Conservation (phyloP, 768 basidiomycete species). For the Mycena rebaudengoi region DNA sequence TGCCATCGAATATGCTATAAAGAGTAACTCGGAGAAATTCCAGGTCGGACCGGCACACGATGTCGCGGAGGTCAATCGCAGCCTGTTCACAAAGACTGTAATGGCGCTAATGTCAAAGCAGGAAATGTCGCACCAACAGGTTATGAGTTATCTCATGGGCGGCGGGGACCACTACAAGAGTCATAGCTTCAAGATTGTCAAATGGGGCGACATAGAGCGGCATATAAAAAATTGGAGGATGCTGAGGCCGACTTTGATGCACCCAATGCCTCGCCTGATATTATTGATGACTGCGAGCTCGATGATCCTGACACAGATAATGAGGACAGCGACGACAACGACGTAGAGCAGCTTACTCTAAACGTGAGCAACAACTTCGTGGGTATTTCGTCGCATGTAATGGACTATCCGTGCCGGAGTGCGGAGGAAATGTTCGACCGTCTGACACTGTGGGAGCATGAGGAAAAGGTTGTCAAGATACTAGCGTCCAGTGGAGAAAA, state of each 20-base stretch:
- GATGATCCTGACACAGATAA: neutral
- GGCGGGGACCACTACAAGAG: neutral
- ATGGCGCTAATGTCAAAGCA: slow-evolving; percentile 14
- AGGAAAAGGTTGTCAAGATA: neutral
- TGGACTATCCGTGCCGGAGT: neutral
- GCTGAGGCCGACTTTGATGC: neutral
- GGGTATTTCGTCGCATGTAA: neutral
- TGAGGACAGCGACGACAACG: neutral
- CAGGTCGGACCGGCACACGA: too few relatives aligned
- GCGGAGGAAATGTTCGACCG: neutral
- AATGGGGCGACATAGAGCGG: neutral
- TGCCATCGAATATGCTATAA: slow-evolving; percentile 22
- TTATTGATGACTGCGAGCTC: neutral
- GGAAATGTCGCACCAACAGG: slow-evolving; percentile 10
- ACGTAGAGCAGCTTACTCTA: neutral
- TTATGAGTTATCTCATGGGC: slow-evolving; percentile 13
- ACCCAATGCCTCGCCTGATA: neutral
- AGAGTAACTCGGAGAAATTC: neutral
- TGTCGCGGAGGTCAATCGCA: neutral
- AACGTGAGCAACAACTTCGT: neutral
- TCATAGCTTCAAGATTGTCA: neutral
- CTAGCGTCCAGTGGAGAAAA: neutral
- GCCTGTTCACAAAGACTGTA: neutral
- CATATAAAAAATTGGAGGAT: neutral
- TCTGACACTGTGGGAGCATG: neutral